A percentile compares a stretch with the other conserved stretches of the same genome.
Conservation (phyloP, 2,329 filamentous ascomycete genomes). For the Monosporascus sp. region DNA sequence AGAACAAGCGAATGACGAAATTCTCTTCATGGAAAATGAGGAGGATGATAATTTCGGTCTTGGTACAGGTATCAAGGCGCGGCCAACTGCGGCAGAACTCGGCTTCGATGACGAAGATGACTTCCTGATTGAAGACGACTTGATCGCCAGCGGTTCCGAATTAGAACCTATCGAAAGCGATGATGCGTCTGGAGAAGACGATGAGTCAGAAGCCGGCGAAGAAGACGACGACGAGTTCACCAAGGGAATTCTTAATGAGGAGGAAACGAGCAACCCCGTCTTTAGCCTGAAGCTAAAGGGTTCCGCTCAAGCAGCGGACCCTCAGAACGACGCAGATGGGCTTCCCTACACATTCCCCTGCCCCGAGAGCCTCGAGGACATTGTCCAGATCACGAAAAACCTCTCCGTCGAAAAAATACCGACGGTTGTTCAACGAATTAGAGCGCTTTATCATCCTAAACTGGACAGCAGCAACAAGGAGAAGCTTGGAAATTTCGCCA, state of each 20-base stretch:
- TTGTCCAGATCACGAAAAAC: conserved; percentile 60
- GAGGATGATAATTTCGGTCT: conserved; percentile 56
- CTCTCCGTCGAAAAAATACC: conserved; percentile 63
- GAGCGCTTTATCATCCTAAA: conserved; percentile 87
- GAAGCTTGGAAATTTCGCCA: conserved; percentile 66
- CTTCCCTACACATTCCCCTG: conserved; percentile 84
- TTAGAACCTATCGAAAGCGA: conserved; percentile 53
- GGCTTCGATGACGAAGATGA: conserved; percentile 92
- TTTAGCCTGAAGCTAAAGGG: conserved; percentile 33
- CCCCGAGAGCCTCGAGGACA: conserved; percentile 69
- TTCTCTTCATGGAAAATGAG: conserved; percentile 32
- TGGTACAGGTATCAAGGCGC: conserved; percentile 52
- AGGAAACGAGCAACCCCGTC: conserved; percentile 49
- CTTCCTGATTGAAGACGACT: conserved; percentile 82
- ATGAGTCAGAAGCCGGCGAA: conserved; percentile 34
- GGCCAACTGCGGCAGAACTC: conserved; percentile 54
- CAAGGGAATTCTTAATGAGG: conserved; percentile 58
- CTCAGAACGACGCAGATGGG: conserved; percentile 45
- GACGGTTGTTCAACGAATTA: conserved; percentile 79
- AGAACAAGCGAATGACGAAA: conserved; percentile 11
- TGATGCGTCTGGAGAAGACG: conserved; percentile 47
- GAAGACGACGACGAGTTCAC: conserved; percentile 66
- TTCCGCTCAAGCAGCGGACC: conserved; percentile 37
- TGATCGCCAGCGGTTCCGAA: conserved; percentile 77
- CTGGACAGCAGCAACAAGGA: conserved; percentile 80